A percentile compares a stretch with the other conserved stretches of the same genome.
Evolutionary conservation across 192 early-diverging fungal species (phyloP).

Genomic region (Coemansia sp.): DNA sequence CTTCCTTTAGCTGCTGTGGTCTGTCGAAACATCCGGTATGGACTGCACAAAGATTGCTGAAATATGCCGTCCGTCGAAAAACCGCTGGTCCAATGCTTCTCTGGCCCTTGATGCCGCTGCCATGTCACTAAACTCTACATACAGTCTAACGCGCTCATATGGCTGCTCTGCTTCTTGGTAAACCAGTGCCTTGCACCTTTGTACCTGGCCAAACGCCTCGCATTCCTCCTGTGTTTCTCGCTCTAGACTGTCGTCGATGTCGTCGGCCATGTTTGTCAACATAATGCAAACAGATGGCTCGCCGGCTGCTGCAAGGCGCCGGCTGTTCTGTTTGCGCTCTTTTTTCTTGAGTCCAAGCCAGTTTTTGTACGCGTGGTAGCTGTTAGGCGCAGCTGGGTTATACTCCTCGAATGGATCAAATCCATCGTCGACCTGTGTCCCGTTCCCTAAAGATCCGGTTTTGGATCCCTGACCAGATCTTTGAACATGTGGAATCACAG

Average conservation of each 20-base stretch:
- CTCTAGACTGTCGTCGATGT: conserved; percentile 34
- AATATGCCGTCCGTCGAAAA: conserved; percentile 43
- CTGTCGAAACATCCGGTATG: neutral
- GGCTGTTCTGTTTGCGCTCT: neutral
- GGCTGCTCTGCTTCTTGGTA: conserved; percentile 2
- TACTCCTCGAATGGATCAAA: conserved; percentile 46
- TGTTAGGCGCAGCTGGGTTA: conserved; percentile 35
- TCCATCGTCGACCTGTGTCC: neutral
- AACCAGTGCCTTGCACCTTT: conserved; percentile 13
- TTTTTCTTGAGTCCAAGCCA: conserved; percentile 27
- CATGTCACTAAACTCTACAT: conserved; percentile 36
- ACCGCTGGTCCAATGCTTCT: conserved; percentile 34
- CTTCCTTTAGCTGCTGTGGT: neutral
- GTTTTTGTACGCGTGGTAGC: conserved; percentile 33
- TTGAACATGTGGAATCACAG: neutral
- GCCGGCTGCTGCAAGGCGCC: conserved; percentile 7
- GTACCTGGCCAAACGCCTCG: conserved; percentile 31
- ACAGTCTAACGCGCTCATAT: conserved; percentile 27
- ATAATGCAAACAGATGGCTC: conserved; percentile 21
- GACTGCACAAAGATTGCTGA: conserved; percentile 24
- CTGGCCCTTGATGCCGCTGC: conserved; percentile 26
- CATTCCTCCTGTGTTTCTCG: conserved; percentile 40
- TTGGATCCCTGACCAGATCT: neutral
- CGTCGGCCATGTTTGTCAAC: conserved; percentile 45
- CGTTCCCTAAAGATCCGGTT: neutral